Evolutionary conservation across 768 basidiomycete species (phyloP), one percentile per base, ranked within the genome.

Genomic region (Mycena polygramma): DNA sequence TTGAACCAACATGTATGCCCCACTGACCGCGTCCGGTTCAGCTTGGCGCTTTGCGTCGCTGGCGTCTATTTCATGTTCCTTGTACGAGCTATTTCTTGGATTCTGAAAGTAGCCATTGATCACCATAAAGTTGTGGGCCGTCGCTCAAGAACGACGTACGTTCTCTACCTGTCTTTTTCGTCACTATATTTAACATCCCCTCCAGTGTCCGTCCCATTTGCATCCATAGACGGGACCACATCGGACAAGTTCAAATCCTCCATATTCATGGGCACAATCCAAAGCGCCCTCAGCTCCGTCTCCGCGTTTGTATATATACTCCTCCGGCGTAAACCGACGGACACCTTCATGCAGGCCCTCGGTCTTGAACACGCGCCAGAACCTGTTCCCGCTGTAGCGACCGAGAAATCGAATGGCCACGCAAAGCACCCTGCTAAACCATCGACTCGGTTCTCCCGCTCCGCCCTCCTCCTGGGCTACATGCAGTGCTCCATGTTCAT

Each of bases 51-150:
- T 72, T 99, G 97, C 79, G 87, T 95, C 15, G 81, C 86, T 11
- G 97, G 97, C 63, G 96, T 99, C 53, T 99, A 99, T 78, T 89
- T 92, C 26, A 96, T 96, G 87, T 98, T 98, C 79, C 84, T 98
- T 74, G 93, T 93, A 75, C 80, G 91, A 48, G 61, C 30, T 68
- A 1, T n/a, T 48, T 62, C 30, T 36, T n/a, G 37, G 53, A 17
- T 7, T 41, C 15, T 17, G 37, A 6, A 53, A 55, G 39, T 41
- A 69, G 45, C 71, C 60, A 43, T 57, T 57, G 57, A 48, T 51
- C 26, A 22, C 68, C 52, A 30, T 63, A 10, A 73, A 95, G 94
- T 79, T 95, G 58, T 95, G 95, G 95, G 96, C 94, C 14, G 89
- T 97, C 52, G 94, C 95, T 11, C 98, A 99, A 84, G 98, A 99